Percentiles rank a stretch among this genome's conserved stretches.
Evolutionary conservation across 257 asterid genomes (phyloP).

Genomic region (Solanum peruvianum): DNA sequence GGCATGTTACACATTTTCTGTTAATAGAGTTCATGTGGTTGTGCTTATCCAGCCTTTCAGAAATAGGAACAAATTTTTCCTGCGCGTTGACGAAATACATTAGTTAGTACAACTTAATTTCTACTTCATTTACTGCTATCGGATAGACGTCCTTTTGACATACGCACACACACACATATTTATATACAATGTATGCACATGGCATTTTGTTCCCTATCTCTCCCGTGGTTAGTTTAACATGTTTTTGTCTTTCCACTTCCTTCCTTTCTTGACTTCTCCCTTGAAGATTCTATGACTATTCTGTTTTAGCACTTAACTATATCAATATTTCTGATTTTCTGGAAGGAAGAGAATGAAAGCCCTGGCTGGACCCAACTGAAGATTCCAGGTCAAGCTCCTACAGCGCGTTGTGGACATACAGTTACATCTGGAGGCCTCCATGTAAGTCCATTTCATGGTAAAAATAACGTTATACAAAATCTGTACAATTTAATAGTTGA

Average conservation of each 20-base stretch:
- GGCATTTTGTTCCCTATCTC: background rate
- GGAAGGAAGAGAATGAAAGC: constrained; percentile 93
- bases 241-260: background rate
- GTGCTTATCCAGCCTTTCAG: background rate
- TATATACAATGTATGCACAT: background rate
- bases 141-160: background rate
- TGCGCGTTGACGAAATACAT: background rate
- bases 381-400: constrained; percentile 99
- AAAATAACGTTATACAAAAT: background rate
- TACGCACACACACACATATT: background rate
- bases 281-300: background rate
- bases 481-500: background rate
- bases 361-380: constrained; percentile 99
- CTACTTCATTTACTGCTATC: background rate
- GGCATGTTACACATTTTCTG: background rate
- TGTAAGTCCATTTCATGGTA: constrained; percentile 30
- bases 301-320: background rate
- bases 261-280: background rate
- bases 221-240: background rate
- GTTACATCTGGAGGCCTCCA: constrained; percentile 87
- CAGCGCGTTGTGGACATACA: constrained; percentile 95
- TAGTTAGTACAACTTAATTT: background rate
- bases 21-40: background rate
- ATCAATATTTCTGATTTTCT: constrained; percentile 11
- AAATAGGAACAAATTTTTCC: background rate